phyloP scores from a whole-genome alignment of 345 rosid genomes.

The Bretschneidera sinensis region DNA sequence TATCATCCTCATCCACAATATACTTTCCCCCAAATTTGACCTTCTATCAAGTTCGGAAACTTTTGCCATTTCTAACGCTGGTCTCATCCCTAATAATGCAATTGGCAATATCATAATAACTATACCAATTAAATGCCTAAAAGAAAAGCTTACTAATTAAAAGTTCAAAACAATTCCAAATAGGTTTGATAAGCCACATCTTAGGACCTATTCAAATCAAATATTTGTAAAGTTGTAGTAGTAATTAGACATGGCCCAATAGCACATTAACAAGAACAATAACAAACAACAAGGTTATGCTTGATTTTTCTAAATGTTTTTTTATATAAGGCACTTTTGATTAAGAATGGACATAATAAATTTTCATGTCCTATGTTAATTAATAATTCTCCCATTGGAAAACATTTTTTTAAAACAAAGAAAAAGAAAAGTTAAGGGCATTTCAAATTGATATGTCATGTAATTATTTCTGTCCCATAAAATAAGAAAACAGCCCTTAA shows the following conservation, averaged over 20 bases:
- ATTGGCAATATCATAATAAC: too few relatives aligned
- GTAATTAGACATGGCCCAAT: constrained; percentile 9
- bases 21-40: too few relatives aligned
- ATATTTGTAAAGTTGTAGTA: constrained; percentile 6
- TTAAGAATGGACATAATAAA: neutral
- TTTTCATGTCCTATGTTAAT: constrained; percentile 5
- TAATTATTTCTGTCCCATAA: constrained; percentile 21
- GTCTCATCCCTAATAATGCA: too few relatives aligned
- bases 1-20: too few relatives aligned
- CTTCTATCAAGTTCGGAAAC: too few relatives aligned
- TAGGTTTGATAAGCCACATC: neutral
- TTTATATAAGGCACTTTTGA: neutral
- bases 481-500: constrained; percentile 7
- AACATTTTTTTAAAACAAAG: neutral
- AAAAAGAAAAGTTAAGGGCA: neutral
- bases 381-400: neutral
- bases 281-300: too few relatives aligned
- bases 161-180: neutral
- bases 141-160: neutral
- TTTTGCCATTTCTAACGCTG: too few relatives aligned
- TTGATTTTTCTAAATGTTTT: neutral
- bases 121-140: neutral
- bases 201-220: constrained; percentile 19
- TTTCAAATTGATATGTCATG: constrained; percentile 4
- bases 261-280: neutral